phyloP scores from a whole-genome alignment of 495 filamentous ascomycete genomes.

The Daldinia bambusicola region DNA sequence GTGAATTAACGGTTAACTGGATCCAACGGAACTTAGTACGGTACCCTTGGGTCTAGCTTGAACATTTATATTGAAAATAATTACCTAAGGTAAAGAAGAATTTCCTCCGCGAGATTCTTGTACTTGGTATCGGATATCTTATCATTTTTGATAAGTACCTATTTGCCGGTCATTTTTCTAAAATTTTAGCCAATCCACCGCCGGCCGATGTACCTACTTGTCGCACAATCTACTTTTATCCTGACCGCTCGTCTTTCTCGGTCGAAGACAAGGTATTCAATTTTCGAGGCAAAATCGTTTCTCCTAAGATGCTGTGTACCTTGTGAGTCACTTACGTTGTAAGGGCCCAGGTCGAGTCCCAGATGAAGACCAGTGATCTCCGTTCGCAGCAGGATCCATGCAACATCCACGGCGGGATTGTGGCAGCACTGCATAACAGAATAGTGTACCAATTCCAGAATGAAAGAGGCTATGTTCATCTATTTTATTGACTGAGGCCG shows the following conservation, averaged over 20 bases:
- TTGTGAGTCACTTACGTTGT: not conserved
- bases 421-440: not conserved
- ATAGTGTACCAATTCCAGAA: not conserved
- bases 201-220: not conserved
- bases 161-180: not conserved
- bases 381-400: not conserved
- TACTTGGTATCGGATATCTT: not conserved
- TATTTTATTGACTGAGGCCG: not conserved
- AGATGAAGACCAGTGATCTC: slow-evolving; percentile 2
- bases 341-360: not conserved
- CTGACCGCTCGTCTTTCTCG: slow-evolving; percentile 1
- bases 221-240: not conserved
- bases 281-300: not conserved
- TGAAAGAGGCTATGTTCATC: not conserved
- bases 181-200: not conserved
- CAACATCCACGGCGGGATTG: not conserved
- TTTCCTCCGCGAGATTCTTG: too few species aligned
- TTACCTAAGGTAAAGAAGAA: too few species aligned
- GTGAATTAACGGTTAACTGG: too few species aligned
- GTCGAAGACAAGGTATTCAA: not conserved
- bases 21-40: too few species aligned
- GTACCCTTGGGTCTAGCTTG: too few species aligned
- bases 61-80: not conserved
- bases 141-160: not conserved
- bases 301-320: not conserved